A percentile compares a stretch with the other conserved stretches of the same genome.
These are phyloP conservation scores for Cruciata laevipes DNA, from an alignment of 257 asterid genomes.

Conservation along the genomic window DNA sequence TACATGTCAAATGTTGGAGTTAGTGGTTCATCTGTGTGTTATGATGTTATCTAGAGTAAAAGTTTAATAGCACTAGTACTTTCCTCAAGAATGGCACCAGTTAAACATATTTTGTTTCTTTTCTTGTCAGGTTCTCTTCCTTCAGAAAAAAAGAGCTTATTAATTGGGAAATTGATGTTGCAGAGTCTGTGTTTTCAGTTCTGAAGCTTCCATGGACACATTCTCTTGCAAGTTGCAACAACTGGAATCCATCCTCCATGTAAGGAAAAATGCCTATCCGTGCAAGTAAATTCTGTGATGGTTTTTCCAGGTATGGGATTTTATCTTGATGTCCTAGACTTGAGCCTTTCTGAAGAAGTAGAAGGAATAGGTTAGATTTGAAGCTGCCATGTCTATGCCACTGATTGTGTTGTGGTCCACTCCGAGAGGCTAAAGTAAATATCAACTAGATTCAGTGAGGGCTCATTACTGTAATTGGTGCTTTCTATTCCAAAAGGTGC, in stretches of 20 bases:
- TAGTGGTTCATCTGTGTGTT: not conserved
- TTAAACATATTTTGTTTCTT: not conserved
- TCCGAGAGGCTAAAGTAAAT: slow-evolving; percentile 88
- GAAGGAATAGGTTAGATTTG: slow-evolving; percentile 75
- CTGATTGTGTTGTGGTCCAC: slow-evolving; percentile 55
- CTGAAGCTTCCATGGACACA: slow-evolving; percentile 74
- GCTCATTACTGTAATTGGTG: too few relatives aligned
- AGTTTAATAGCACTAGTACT: not conserved
- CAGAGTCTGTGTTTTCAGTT: slow-evolving; percentile 45
- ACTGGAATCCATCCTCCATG: slow-evolving; percentile 42
- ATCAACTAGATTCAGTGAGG: slow-evolving; percentile 11
- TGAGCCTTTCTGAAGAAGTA: slow-evolving; percentile 67
- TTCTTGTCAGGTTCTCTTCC: slow-evolving; percentile 37
- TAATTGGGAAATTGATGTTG: slow-evolving; percentile 31
- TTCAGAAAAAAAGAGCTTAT: slow-evolving; percentile 39
- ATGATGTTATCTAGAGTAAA: not conserved
- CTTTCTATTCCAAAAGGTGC: not conserved
- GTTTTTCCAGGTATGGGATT: slow-evolving; percentile 31
- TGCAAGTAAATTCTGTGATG: slow-evolving; percentile 54
- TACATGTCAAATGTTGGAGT: not conserved
- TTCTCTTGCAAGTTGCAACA: slow-evolving; percentile 26
- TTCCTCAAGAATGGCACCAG: not conserved
- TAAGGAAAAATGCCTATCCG: slow-evolving; percentile 69
- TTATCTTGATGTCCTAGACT: slow-evolving; percentile 62
- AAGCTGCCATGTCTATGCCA: slow-evolving; percentile 76